Evolutionary conservation across 164 flowering plant genomes (phyloP), one percentile per base, ranked within the genome.

Genomic region (Taxillus chinensis): DNA sequence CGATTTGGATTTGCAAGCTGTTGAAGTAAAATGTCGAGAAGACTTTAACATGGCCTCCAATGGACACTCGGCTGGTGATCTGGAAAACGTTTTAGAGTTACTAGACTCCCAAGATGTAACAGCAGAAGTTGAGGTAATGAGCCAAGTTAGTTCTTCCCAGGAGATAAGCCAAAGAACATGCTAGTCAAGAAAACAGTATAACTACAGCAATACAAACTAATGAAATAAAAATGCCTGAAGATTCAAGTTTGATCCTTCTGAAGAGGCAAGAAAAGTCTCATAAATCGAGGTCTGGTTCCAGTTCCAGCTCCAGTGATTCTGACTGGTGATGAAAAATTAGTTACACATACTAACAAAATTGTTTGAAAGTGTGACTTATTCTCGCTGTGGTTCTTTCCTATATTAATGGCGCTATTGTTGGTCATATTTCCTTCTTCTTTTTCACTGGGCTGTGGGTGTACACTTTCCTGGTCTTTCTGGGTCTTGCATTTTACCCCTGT

Each of bases 301-400:
- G 78, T 65, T 77, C 74, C 0, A 68, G 72, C 57, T 79, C 83
- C 8, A 77, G 84, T 59, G 82, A 74, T 68, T 80, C 84, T 59
- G 83, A 77, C 53, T 62, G 67, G 74, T 64, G 58, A n/a, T 62
- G 45, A 60, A 42, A 58, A 37, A 54, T 49, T 14, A 46, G 51
- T 3, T 4, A 45, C 49, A 51, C 41, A 6, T 55, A 41, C 39
- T 27, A 5, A 13, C 7, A 16, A 5, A 48, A 17, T 56, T 56
- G 39, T 6, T 3, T 63, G 65, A 63, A 17, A 59, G 42, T n/a
- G n/a, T 6, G 11, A 53, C 12, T 59, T 16, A 14, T 15, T 39
- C 37, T 4, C 38, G 17, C 43, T 54, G 10, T 3, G 11, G 38
- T 49, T 61, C 55, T 37, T 17, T 43, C 46, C 46, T 0, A 43